phyloP scores from a whole-genome alignment of 768 basidiomycete genomes.

The Termitomyces sp. region DNA sequence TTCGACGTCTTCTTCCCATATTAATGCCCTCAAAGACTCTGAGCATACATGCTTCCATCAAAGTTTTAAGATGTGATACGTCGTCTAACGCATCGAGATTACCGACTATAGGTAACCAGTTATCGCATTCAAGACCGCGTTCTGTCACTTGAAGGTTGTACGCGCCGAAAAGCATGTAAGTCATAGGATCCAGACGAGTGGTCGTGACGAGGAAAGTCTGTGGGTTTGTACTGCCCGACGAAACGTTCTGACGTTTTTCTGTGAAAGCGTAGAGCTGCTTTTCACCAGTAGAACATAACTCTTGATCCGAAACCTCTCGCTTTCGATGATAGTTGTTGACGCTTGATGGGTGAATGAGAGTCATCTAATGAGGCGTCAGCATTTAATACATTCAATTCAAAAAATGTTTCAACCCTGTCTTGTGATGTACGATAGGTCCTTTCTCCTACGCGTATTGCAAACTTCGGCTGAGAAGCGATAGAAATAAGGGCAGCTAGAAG shows the following conservation, averaged over 20 bases:
- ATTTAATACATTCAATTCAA: background rate
- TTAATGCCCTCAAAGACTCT: conserved; percentile 87
- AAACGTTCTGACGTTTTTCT: conserved; percentile 80
- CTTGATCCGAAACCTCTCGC: conserved; percentile 29
- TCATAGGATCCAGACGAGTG: conserved; percentile 82
- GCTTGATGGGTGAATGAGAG: conserved; percentile 80
- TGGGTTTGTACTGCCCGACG: conserved; percentile 35
- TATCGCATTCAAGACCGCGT: conserved; percentile 80
- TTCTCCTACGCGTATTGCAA: conserved; percentile 71
- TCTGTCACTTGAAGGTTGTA: conserved; percentile 66
- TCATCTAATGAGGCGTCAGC: conserved; percentile 37
- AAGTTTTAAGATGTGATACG: conserved; percentile 70
- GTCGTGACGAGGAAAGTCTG: conserved; percentile 75
- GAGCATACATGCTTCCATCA: conserved; percentile 81
- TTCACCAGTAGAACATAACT: conserved; percentile 30
- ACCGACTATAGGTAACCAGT: conserved; percentile 83
- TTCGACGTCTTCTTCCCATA: conserved; percentile 32
- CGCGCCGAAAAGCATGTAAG: conserved; percentile 89
- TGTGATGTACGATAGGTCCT: conserved; percentile 66
- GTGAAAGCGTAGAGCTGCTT: conserved; percentile 78
- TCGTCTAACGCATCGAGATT: conserved; percentile 73
- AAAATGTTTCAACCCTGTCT: conserved; percentile 62
- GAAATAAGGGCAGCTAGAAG: conserved; percentile 81
- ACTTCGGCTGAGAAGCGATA: conserved; percentile 85
- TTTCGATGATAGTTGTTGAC: conserved; percentile 81